Evolutionary conservation across 768 basidiomycete genomes (phyloP).

Genomic region (Tylopilus subfusipes): DNA sequence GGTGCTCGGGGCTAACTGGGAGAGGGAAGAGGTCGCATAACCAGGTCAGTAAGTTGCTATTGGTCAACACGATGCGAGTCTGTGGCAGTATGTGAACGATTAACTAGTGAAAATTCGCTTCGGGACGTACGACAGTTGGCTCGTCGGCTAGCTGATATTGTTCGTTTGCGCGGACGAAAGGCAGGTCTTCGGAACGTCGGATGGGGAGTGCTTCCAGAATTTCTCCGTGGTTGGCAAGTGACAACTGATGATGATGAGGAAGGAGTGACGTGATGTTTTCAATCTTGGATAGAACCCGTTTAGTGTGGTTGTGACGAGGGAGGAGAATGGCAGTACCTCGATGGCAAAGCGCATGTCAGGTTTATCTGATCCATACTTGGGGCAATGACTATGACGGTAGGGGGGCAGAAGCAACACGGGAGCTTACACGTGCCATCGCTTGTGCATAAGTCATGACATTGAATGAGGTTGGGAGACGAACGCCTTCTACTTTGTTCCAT

Average conservation of each 20-base stretch:
- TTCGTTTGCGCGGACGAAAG: constrained; percentile 30
- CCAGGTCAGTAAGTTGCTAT: constrained; percentile 46
- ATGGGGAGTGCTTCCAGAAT: constrained; percentile 33
- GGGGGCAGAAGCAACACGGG: constrained; percentile 4
- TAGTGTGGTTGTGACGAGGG: constrained; percentile 6
- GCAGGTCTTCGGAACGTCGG: constrained; percentile 24
- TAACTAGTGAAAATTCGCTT: background rate
- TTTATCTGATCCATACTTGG: constrained; percentile 90
- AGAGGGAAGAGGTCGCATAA: constrained; percentile 33
- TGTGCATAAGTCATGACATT: constrained; percentile 83
- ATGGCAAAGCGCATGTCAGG: constrained; percentile 87
- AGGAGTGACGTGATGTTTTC: constrained; percentile 32
- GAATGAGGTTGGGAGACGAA: constrained; percentile 61
- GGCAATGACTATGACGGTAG: constrained; percentile 17
- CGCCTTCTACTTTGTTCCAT: constrained; percentile 68
- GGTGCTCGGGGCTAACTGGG: constrained; percentile 25
- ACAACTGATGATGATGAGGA: constrained; percentile 23
- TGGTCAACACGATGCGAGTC: constrained; percentile 51
- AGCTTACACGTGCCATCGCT: constrained; percentile 82
- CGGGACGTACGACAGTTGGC: constrained; percentile 24
- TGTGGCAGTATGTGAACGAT: constrained; percentile 26
- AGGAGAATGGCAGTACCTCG: constrained; percentile 53
- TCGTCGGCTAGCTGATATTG: constrained; percentile 16
- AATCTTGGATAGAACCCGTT: constrained; percentile 29
- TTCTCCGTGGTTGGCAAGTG: constrained; percentile 26